Base-by-base conservation (phyloP, 805 yeast genomes). In the Maudiozyma bulderi region DNA sequence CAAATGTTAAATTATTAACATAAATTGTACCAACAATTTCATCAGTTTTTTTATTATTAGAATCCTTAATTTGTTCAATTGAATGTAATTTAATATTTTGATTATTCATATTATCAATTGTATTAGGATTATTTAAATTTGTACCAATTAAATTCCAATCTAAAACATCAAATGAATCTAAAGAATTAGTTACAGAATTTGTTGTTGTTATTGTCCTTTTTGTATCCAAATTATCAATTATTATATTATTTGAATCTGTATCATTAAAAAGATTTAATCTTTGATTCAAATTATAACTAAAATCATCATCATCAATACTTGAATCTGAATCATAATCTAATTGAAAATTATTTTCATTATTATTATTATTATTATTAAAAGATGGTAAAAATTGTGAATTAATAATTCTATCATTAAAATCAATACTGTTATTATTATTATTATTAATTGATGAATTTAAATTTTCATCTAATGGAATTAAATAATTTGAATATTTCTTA, bases 401-500 rank as follows among this genome's bases (percentile, higher is more conserved):
- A 35, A 35, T 35, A 35, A 35, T 35, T 35, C 14, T 35, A 35
- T 35, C 40, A 43, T 43, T 13, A 14, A 37, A 44, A 37, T 32
- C 30, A 10, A 29, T 37, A 8, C 14, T 35, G 11, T 35, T 35
- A n/a, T 35, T 34, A 20, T 31, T 14, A n/a, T 42, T n/a, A n/a
- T n/a, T n/a, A n/a, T n/a, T n/a, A n/a, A n/a, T n/a, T 30, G 30
- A 9, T n/a, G 9, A 8, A 35, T 35, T 35, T 13, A n/a, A 14
- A 35, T 35, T 35, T 13, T 42, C 42, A 30, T 56, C 57, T 11
- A 55, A 34, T 38, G 55, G 51, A 28, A 45, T 46, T 15, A 54
- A 41, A 15, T 54, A 54, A 13, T 66, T 66, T 1, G 84, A 74
- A 53, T 72, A 73, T 43, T 77, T 78, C 43, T 72, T 67, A 20